These are phyloP conservation scores for Penstemon davidsonii DNA, from an alignment of 257 asterid species.

Conservation along the genomic window DNA sequence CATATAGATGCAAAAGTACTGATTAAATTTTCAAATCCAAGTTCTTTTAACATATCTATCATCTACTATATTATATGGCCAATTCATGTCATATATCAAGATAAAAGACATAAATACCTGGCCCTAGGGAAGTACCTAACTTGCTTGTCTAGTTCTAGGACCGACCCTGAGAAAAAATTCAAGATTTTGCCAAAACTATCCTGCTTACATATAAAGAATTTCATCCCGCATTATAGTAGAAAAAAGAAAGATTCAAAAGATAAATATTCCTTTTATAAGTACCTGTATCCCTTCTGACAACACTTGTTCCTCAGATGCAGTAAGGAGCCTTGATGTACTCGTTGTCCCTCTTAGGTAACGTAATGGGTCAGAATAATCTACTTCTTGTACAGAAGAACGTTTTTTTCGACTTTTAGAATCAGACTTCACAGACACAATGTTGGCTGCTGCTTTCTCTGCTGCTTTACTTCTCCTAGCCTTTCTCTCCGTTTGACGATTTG, in stretches of 20 bases:
- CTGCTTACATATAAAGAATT: too few species aligned
- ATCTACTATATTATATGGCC: too few species aligned
- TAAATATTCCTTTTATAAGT: conserved; percentile 11
- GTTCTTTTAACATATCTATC: too few species aligned
- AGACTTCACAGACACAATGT: conserved; percentile 63
- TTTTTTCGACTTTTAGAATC: conserved; percentile 69
- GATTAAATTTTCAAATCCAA: too few species aligned
- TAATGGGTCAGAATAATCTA: conserved; percentile 80
- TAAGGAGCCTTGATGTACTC: conserved; percentile 65
- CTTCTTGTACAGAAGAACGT: conserved; percentile 62
- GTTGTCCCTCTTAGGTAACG: conserved; percentile 83
- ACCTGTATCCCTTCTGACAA: conserved; percentile 92
- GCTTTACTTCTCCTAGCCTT: conserved; percentile 71
- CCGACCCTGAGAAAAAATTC: too few species aligned
- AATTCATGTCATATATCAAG: too few species aligned
- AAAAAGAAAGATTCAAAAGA: conserved; percentile 6
- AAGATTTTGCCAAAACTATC: too few species aligned
- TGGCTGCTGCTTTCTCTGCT: conserved; percentile 73
- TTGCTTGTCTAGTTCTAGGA: too few species aligned
- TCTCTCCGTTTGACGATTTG: conserved; percentile 81
- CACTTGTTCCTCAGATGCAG: conserved; percentile 79
- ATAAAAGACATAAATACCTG: too few species aligned
- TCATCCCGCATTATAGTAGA: background rate
- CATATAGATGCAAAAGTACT: too few species aligned
- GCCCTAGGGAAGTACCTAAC: too few species aligned